Evolutionary conservation across 805 yeast genomes (phyloP), one percentile per base, ranked within the genome.

Genomic region (Sugiyamaella boreocaroliniensis): DNA sequence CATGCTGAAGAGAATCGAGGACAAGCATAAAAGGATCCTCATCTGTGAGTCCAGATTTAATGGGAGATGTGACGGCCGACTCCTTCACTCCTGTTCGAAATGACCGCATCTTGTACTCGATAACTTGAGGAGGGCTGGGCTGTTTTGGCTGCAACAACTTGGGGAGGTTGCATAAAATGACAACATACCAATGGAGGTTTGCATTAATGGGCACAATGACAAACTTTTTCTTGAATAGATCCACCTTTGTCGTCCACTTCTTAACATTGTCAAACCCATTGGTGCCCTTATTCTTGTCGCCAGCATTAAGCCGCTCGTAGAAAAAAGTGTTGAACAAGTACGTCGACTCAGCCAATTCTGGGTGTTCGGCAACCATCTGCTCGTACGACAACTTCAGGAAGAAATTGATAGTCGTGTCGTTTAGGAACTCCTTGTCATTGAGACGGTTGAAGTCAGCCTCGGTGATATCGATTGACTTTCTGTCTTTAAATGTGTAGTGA

Each of bases 341-440:
- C 1, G 73, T 78, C 3, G 77, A 74, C 8, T 69, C 63, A 2
- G 71, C 67, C 8, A 58, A 49, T 8, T 71, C 61, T 11, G 69
- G 62, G 4, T 64, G 60, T 6, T 12, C 55, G 54, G n/a, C 58
- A 26, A 10, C 74, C 55, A 69, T 73, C 50, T 55, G 54, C 47
- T 49, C 67, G 45, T 50, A 60, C 29, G 49, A 42, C 64, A 62
- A 48, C 60, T 65, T 61, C 73, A 88, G 73, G 62, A 87, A 89
- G 64, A 92, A 92, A 66, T 89, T 96, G 51, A 93, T 83, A 48
- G 93, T 72, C 0, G 85, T 79, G 63, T 93, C 99, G 69, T 93
- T 92, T 47, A 93, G 79, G 90, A 96, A 92, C 56, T 86, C 87
- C 46, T 83, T 82, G 53, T 85, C 83, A 62, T 83, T 82, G 9